Conservation (phyloP, 306 rosid species). For the Cucurbita argyrosperma region DNA sequence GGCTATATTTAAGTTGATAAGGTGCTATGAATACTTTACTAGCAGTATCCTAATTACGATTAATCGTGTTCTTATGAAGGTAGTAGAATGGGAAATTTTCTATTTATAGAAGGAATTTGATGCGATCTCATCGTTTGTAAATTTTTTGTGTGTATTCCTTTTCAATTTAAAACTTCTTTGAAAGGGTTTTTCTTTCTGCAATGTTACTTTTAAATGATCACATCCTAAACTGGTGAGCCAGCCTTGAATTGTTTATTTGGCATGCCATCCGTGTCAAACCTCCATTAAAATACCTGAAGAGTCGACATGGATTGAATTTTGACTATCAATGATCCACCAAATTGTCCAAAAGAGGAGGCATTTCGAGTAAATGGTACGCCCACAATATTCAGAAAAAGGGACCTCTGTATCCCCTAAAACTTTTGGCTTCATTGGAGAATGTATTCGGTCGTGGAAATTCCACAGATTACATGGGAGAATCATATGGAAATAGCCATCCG, state of each 20-base stretch:
- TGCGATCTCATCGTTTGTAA: not conserved
- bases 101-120: too few species aligned
- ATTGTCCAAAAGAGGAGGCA: not conserved
- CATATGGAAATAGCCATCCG: not conserved
- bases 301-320: not conserved
- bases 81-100: not conserved
- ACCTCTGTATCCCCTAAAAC: not conserved
- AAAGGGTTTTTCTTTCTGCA: not conserved
- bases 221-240: not conserved
- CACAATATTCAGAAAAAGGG: not conserved
- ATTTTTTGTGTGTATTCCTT: not conserved
- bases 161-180: not conserved
- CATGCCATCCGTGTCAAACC: not conserved
- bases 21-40: not conserved
- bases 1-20: not conserved
- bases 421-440: not conserved
- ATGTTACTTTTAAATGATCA: not conserved
- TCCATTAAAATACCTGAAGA: not conserved
- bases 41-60: not conserved
- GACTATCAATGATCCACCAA: not conserved
- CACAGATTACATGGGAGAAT: not conserved
- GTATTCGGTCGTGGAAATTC: not conserved
- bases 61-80: not conserved
- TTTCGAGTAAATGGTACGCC: not conserved
- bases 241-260: not conserved